Evolutionary conservation across 2,329 filamentous ascomycete species (phyloP), one percentile per base, ranked within the genome.

Genomic region (Gaeumannomyces tritici): DNA sequence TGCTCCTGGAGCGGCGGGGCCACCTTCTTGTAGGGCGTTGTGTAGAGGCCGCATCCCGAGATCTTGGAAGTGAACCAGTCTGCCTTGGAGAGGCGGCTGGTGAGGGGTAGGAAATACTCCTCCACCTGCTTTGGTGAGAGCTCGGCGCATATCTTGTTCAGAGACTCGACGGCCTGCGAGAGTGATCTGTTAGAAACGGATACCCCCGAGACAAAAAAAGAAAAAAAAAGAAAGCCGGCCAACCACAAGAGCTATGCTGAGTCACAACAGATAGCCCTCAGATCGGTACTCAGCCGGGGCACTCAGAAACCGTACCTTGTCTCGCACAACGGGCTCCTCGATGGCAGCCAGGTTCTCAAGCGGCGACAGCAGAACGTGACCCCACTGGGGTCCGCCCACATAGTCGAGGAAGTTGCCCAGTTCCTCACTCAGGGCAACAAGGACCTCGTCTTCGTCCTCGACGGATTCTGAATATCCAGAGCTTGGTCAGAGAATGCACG

Each of bases 21-120:
- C 64, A 95, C 91, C 81, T 96, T 96, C 71, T 88, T 89, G 81
- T 99, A 99, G 67, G 95, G 93, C 59, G 88, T 86, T 74, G 90
- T 95, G 80, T 93, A 99, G 66, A 99, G 89, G 66, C 95, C 95
- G 67, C 93, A 96, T 66, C 93, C 95, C 35, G 95, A 99, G 67
- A 99, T 95, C 80, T 98, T 99, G 67, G 95, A 98, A 63, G 95
- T 99, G 77, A 99, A 99, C 95, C 95, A 99, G 79, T 99, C 95
- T 77, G 95, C 95, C 84, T 98, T 99, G 67, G 95, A 96, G 65
- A 99, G 90, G 73, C 95, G 91, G 72, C 96, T 86, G 64, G 93
- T 93, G 72, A 99, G 88, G 65, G 95, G 95, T 69, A 99, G 93
- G 79, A 98, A 98, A 78, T 93, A 90, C 72, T 97, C 91, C 81